These are phyloP conservation scores for Rhytidhysteron rufulum DNA, from an alignment of 2,329 filamentous ascomycete species.

Conservation along the genomic window DNA sequence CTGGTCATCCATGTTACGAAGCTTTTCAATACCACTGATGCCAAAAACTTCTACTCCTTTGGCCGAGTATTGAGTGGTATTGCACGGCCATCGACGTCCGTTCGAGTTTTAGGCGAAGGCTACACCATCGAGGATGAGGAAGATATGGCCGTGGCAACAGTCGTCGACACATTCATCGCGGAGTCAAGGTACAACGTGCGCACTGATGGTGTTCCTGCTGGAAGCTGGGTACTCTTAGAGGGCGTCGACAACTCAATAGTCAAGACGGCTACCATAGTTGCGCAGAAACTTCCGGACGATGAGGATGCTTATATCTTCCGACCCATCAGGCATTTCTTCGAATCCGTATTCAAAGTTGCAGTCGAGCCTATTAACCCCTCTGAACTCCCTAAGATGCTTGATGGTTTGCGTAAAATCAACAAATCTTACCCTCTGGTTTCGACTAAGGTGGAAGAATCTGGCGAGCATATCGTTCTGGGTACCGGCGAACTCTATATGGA, in stretches of 20 bases:
- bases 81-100: conserved; percentile 73
- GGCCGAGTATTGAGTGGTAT: conserved; percentile 92
- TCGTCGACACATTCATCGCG: conserved; percentile 82
- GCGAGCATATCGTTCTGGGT: conserved; percentile 90
- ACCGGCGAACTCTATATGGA: conserved; percentile 99
- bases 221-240: conserved; percentile 86
- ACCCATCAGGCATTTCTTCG: conserved; percentile 89
- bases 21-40: conserved; percentile 84
- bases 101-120: conserved; percentile 88
- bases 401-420: conserved; percentile 93
- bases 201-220: conserved; percentile 86
- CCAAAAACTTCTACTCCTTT: conserved; percentile 85
- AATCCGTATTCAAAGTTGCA: conserved; percentile 95
- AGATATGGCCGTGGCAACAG: conserved; percentile 86
- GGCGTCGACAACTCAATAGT: conserved; percentile 98
- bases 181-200: conserved; percentile 92
- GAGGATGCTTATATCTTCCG: conserved; percentile 96
- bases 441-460: conserved; percentile 96
- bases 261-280: conserved; percentile 89
- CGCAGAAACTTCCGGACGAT: conserved; percentile 73
- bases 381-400: conserved; percentile 96
- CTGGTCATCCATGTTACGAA: conserved; percentile 92
- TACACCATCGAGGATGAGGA: conserved; percentile 97
- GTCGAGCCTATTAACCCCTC: conserved; percentile 98
- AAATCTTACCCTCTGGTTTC: conserved; percentile 95